Conservation (phyloP, 2,329 filamentous ascomycete species). For the Diaporthe vaccinii region DNA sequence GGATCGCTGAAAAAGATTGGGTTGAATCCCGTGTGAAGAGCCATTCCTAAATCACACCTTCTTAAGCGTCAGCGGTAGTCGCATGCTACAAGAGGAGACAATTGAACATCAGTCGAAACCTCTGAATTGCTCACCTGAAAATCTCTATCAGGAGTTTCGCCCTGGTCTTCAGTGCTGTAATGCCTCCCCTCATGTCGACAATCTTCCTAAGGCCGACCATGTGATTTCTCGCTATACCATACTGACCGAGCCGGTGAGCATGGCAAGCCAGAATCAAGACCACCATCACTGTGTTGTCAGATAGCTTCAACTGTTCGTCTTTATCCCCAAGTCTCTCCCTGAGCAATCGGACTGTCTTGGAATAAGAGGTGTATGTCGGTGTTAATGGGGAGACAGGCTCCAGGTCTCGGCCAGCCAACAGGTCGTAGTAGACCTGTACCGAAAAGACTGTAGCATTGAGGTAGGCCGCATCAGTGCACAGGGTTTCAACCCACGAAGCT, state of each 20-base stretch:
- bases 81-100: no score
- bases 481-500: constrained; percentile 47
- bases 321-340: constrained; percentile 48
- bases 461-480: constrained; percentile 52
- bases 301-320: constrained; percentile 45
- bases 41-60: constrained; percentile 35
- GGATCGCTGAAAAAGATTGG: constrained; percentile 28
- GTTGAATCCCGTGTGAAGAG: not conserved
- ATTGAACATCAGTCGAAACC: not conserved
- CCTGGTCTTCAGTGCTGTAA: constrained; percentile 48
- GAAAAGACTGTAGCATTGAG: constrained; percentile 54
- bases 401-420: constrained; percentile 40
- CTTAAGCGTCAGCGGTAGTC: not conserved
- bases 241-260: constrained; percentile 49
- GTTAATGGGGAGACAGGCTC: constrained; percentile 47
- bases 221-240: constrained; percentile 49
- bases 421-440: constrained; percentile 50
- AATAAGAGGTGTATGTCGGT: constrained; percentile 43
- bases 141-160: constrained; percentile 54
- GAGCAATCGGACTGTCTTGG: constrained; percentile 20
- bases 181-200: constrained; percentile 53
- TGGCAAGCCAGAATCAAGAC: constrained; percentile 50
- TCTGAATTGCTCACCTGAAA: constrained; percentile 45
- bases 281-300: constrained; percentile 49
- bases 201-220: constrained; percentile 54